Evolutionary conservation across 352 stramenopile species (phyloP), one percentile per base, ranked within the genome.

Genomic region (Saprolegnia parasitica): DNA sequence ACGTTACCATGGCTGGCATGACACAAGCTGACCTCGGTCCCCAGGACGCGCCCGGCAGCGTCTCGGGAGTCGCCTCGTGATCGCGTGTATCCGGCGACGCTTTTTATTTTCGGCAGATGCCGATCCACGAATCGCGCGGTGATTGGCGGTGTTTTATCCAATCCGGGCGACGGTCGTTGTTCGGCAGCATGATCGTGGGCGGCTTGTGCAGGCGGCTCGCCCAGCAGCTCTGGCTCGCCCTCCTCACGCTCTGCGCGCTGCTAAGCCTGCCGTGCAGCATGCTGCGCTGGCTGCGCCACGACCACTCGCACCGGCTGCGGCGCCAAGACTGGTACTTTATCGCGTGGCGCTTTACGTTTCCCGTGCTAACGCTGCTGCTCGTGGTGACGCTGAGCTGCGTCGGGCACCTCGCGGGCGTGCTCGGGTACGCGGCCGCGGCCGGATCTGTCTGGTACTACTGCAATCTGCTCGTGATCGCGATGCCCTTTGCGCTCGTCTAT

Each of bases 271-370:
- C 42, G 42, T n/a, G 11, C 13, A 49, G 13, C 13, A 15, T 49
- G 42, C 42, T 49, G 11, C 42, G 18, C 13, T 49, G 42, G 42
- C 42, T 49, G 42, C 42, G 42, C 13, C 42, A 49, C 42, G 42
- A 49, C 42, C 42, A 49, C 42, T 49, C 42, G 3, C 42, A 49
- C 42, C 42, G 42, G 13, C 42, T 49, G 11, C 42, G 42, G 13
- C 42, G 42, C 21, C 58, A 67, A 75, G 86, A 93, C 68, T 91
- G 86, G 83, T 90, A 93, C 58, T 50, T 95, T 50, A 65, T 91
- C 13, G 71, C 90, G 18, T 95, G 86, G 86, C 83, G 85, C 68
- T 80, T 88, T 50, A 90, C 84, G 15, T 93, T 95, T 71, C 86
- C 86, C 5, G 76, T 93, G 68, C 73, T 90, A 56, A 79, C 85